Percentiles rank a stretch among this genome's conserved stretches.
Conservation (phyloP, 2,329 filamentous ascomycete genomes). For the Sporothrix globosa region DNA sequence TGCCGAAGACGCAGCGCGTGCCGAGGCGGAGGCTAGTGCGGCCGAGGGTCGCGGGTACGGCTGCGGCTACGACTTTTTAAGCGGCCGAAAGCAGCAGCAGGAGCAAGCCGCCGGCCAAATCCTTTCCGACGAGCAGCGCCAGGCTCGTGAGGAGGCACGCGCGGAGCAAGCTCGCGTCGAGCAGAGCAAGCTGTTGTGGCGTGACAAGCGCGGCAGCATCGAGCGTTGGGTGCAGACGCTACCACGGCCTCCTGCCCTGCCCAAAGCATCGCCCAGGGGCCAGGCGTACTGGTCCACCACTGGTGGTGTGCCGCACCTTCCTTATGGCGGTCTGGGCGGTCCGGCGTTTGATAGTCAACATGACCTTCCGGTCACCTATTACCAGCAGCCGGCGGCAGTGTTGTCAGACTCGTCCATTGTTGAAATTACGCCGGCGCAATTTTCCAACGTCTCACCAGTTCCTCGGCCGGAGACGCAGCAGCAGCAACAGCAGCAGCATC, state of each 20-base stretch:
- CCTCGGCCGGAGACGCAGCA: background rate
- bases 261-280: background rate
- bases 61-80: background rate
- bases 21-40: conserved; percentile 10
- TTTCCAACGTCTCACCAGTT: conserved; percentile 14
- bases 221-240: conserved; percentile 21
- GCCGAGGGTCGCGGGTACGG: conserved; percentile 19
- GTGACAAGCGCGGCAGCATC: conserved; percentile 26
- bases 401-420: conserved; percentile 32
- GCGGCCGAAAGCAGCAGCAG: background rate
- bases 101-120: background rate
- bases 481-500: background rate
- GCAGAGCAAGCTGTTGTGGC: conserved; percentile 33
- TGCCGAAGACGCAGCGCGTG: background rate
- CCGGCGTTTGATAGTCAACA: background rate
- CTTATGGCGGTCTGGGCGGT: background rate
- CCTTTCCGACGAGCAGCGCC: background rate
- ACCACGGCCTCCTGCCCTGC: background rate
- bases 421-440: conserved; percentile 33
- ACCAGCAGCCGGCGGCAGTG: background rate
- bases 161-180: conserved; percentile 26
- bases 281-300: background rate
- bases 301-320: background rate
- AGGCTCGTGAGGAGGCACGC: background rate
- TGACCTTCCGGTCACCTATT: background rate